These are phyloP conservation scores for Salix viminalis DNA, from an alignment of 345 rosid species.

Conservation along the genomic window DNA sequence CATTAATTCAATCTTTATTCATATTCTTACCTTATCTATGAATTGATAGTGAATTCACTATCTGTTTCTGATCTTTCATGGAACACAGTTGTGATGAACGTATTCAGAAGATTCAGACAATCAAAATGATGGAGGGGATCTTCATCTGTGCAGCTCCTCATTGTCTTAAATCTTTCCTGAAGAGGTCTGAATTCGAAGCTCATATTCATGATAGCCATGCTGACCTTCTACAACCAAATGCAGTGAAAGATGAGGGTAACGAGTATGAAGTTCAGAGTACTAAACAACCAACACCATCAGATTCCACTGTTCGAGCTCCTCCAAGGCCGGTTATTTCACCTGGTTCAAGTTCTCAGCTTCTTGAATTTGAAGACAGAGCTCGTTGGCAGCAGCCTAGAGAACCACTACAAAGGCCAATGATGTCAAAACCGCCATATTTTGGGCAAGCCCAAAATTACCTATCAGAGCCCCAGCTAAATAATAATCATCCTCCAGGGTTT, in stretches of 20 bases:
- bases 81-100: conserved; percentile 85
- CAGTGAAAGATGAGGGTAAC: conserved; percentile 63
- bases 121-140: conserved; percentile 95
- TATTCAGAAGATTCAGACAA: conserved; percentile 90
- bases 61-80: conserved; percentile 9
- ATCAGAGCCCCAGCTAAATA: conserved; percentile 39
- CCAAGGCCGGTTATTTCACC: conserved; percentile 46
- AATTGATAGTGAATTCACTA: conserved; percentile 2
- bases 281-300: conserved; percentile 65
- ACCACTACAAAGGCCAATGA: conserved; percentile 45
- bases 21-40: not conserved
- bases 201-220: conserved; percentile 69
- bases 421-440: conserved; percentile 47
- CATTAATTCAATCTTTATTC: not conserved
- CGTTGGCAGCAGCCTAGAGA: conserved; percentile 51
- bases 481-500: conserved; percentile 55
- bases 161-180: conserved; percentile 86
- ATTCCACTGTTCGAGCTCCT: conserved; percentile 63
- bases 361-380: conserved; percentile 54
- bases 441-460: conserved; percentile 53
- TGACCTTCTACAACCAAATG: conserved; percentile 58
- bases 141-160: conserved; percentile 98
- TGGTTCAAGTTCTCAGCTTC: conserved; percentile 49
- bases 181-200: conserved; percentile 69
- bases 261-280: conserved; percentile 70